phyloP scores from a whole-genome alignment of 192 early-diverging fungal genomes.

The Linnemannia elongata region DNA sequence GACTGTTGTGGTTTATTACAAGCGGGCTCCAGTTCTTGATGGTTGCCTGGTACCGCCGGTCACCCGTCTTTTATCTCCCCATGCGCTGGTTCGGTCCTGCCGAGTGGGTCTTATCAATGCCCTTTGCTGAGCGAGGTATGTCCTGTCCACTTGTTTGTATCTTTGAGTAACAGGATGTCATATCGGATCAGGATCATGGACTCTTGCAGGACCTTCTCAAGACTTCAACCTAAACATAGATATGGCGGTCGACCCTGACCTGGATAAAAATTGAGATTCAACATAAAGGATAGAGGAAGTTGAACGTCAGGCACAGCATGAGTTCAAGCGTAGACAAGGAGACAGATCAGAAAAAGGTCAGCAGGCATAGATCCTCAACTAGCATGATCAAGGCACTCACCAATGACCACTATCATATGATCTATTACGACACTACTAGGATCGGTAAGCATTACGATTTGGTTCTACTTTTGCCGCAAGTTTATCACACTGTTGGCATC shows the following conservation, averaged over 20 bases:
- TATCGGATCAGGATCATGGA: neutral
- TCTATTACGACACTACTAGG: conserved; percentile 22
- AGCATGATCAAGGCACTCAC: neutral
- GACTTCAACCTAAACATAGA: too few species aligned
- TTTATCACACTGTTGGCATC: conserved; percentile 61
- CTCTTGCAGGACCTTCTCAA: too few species aligned
- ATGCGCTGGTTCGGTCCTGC: conserved; percentile 84
- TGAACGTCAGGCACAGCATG: neutral
- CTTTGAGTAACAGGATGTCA: neutral
- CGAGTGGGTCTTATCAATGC: conserved; percentile 74
- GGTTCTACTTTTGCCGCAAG: conserved; percentile 82
- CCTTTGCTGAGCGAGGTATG: conserved; percentile 78
- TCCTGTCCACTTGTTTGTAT: neutral
- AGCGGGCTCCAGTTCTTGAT: conserved; percentile 74
- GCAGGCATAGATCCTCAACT: conserved; percentile 3
- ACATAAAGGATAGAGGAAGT: too few species aligned
- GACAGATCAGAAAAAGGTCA: neutral
- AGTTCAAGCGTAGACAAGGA: neutral
- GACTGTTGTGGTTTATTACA: conserved; percentile 72
- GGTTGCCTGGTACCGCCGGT: conserved; percentile 75
- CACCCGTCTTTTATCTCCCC: conserved; percentile 84
- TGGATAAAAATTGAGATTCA: neutral
- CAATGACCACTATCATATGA: neutral
- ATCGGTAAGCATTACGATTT: conserved; percentile 81
- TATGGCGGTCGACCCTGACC: neutral